Evolutionary conservation across 768 basidiomycete species (phyloP).

Genomic region (Lactarius deliciosus): DNA sequence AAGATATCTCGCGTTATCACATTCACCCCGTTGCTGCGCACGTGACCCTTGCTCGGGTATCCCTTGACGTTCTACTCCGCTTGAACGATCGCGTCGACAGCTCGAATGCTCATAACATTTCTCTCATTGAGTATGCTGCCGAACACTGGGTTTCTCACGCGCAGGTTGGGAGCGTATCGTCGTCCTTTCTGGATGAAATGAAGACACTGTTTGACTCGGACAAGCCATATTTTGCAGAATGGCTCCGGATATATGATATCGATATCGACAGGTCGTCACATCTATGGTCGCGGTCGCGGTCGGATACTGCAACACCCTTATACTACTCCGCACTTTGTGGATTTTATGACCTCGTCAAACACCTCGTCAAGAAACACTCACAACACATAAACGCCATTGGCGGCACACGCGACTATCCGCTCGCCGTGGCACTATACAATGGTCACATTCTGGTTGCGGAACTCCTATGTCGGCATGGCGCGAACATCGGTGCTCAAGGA

Average conservation of each 20-base stretch:
- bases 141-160: neutral
- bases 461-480: no score
- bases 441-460: no score
- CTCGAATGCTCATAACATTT: fast-evolving
- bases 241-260: neutral
- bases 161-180: neutral
- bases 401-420: neutral
- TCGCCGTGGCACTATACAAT: no score
- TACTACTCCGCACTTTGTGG: neutral
- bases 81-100: neutral
- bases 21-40: no score
- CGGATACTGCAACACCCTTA: neutral
- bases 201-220: neutral
- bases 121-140: neutral
- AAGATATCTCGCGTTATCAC: no score
- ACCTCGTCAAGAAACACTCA: neutral
- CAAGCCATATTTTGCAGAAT: neutral
- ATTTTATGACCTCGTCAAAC: neutral
- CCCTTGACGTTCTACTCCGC: neutral
- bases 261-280: no score
- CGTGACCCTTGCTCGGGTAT: no score
- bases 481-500: no score
- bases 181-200: neutral
- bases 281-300: no score
- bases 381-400: neutral